phyloP scores from a whole-genome alignment of 2,329 filamentous ascomycete genomes.

The Fusarium sublunatum region DNA sequence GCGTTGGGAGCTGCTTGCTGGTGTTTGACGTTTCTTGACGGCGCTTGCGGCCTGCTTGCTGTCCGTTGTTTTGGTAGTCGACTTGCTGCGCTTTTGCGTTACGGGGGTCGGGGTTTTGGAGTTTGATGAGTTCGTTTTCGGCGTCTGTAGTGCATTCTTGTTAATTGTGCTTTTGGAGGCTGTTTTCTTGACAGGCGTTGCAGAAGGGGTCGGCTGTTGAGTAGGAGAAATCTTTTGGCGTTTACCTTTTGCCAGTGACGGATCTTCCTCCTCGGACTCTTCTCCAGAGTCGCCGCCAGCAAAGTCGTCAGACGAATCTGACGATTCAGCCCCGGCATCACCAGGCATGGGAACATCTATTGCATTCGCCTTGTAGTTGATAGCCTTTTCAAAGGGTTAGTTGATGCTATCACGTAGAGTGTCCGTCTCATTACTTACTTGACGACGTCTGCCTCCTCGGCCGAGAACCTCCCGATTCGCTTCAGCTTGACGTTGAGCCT shows the following conservation, averaged over 20 bases:
- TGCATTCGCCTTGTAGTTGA: slow-evolving; percentile 51
- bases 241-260: slow-evolving; percentile 52
- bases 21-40: slow-evolving; percentile 25
- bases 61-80: slow-evolving; percentile 23
- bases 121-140: slow-evolving; percentile 40
- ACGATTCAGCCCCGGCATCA: slow-evolving; percentile 44
- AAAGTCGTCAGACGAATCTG: slow-evolving; percentile 52
- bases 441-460: slow-evolving; percentile 80
- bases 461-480: slow-evolving; percentile 80
- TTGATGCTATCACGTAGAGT: neutral
- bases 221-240: slow-evolving; percentile 42
- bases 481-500: slow-evolving; percentile 78
- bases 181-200: slow-evolving; percentile 44
- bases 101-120: slow-evolving; percentile 29
- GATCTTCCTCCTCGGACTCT: slow-evolving; percentile 40
- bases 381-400: slow-evolving; percentile 45
- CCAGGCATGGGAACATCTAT: slow-evolving; percentile 41
- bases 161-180: slow-evolving; percentile 49
- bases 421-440: slow-evolving; percentile 42
- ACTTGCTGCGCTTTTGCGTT: slow-evolving; percentile 35
- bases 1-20: slow-evolving; percentile 17
- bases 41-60: slow-evolving; percentile 48
- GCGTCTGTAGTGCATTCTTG: slow-evolving; percentile 48
- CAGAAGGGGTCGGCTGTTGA: slow-evolving; percentile 41
- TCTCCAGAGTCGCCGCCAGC: slow-evolving; percentile 50